phyloP scores from a whole-genome alignment of 768 basidiomycete species.

The Serendipita sp. region DNA sequence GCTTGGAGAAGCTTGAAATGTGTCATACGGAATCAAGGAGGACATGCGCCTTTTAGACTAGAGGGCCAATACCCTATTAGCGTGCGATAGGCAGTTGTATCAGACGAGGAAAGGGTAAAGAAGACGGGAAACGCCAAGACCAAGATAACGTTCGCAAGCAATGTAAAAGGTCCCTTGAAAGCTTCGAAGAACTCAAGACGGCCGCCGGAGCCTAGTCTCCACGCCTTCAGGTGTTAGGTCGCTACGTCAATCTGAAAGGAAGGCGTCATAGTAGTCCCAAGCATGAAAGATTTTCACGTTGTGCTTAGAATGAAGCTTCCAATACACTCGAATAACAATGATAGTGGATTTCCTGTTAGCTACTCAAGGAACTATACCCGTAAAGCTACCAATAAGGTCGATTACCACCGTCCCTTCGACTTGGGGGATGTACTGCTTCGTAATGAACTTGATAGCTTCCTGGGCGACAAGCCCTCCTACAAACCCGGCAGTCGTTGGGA shows the following conservation, averaged over 20 bases:
- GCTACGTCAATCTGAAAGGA: not conserved
- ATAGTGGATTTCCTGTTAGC: not conserved
- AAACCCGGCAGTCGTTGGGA: constrained; percentile 88
- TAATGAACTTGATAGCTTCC: constrained; percentile 93
- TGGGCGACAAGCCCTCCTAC: constrained; percentile 90
- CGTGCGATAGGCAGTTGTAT: no score
- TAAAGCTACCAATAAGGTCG: constrained; percentile 71
- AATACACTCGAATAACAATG: not conserved
- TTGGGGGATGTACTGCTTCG: constrained; percentile 77
- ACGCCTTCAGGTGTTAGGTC: not conserved
- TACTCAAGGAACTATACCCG: constrained; percentile 25
- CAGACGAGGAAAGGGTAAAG: no score
- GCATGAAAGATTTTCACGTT: not conserved
- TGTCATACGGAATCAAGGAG: no score
- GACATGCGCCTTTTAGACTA: no score
- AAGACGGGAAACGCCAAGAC: no score
- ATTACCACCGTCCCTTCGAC: constrained; percentile 70
- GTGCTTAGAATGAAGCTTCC: not conserved
- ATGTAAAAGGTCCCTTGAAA: not conserved
- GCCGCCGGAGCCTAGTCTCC: not conserved
- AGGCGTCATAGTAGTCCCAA: not conserved
- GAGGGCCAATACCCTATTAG: no score
- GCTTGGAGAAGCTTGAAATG: no score
- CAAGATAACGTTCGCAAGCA: no score
- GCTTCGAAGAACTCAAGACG: not conserved